These are phyloP conservation scores for Xylaria digitata DNA, from an alignment of 2,329 filamentous ascomycete genomes.

Conservation along the genomic window DNA sequence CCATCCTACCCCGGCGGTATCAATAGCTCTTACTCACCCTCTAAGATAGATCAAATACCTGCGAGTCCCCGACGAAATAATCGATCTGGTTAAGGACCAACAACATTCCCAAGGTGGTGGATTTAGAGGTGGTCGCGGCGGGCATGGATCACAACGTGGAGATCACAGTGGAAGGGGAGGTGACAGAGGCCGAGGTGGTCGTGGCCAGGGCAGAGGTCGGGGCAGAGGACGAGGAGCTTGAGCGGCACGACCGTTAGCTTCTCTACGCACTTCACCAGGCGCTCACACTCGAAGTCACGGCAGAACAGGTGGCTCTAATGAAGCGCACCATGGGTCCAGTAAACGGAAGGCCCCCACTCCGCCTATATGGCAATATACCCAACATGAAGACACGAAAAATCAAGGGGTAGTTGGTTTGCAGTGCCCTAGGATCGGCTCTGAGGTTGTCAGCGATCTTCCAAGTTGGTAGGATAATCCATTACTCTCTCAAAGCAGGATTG, in stretches of 20 bases:
- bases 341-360: slow-evolving; percentile 1
- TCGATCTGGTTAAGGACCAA: slow-evolving; percentile 92
- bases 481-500: slow-evolving; percentile 2
- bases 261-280: slow-evolving; percentile 16
- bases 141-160: slow-evolving; percentile 59
- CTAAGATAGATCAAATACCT: slow-evolving; percentile 93
- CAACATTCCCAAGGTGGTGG: slow-evolving; percentile 74
- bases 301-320: slow-evolving; percentile 3
- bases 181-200: slow-evolving; percentile 66
- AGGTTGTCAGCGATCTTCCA: slow-evolving; percentile 9
- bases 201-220: slow-evolving; percentile 62
- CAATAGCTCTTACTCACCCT: slow-evolving; percentile 39
- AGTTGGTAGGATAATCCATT: slow-evolving; percentile 3
- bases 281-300: slow-evolving; percentile 3
- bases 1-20: slow-evolving; percentile 26
- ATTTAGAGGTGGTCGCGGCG: slow-evolving; percentile 74
- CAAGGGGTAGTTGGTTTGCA: slow-evolving; percentile 5
- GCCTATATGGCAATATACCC: slow-evolving; percentile 16
- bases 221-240: slow-evolving; percentile 55
- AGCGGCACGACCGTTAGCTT: slow-evolving; percentile 25
- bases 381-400: slow-evolving; percentile 13
- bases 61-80: slow-evolving; percentile 94
- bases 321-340: background rate
- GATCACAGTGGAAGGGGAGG: slow-evolving; percentile 68
- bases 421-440: background rate